Evolutionary conservation across 208 protist species (phyloP).

Genomic region (Trypanosoma theileri): DNA sequence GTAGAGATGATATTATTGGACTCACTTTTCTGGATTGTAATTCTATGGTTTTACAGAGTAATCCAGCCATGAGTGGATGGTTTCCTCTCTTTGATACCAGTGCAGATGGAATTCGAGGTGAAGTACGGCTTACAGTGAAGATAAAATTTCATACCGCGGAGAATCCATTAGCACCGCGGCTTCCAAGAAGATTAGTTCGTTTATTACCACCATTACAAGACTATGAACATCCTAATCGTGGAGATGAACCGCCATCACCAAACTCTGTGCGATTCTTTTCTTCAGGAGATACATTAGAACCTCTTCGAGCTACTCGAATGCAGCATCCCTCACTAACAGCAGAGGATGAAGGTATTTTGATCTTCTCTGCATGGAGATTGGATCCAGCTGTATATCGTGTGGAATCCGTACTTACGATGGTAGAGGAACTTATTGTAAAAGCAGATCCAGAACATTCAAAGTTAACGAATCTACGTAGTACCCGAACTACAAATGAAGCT

Average conservation of each 20-base stretch:
- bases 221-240: slow-evolving; percentile 3
- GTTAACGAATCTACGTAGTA: slow-evolving; percentile 82
- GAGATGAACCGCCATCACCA: background rate
- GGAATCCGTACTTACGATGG: slow-evolving; percentile 79
- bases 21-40: slow-evolving; percentile 93
- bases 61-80: slow-evolving; percentile 80
- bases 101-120: slow-evolving; percentile 68
- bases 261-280: slow-evolving; percentile 6
- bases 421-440: slow-evolving; percentile 91
- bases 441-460: slow-evolving; percentile 89
- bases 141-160: slow-evolving; percentile 90
- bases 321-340: slow-evolving; percentile 77
- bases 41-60: slow-evolving; percentile 73
- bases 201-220: slow-evolving; percentile 13
- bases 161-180: slow-evolving; percentile 77
- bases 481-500: slow-evolving; percentile 77
- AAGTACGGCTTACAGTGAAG: slow-evolving; percentile 84
- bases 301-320: slow-evolving; percentile 48
- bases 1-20: slow-evolving; percentile 94
- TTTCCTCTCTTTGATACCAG: slow-evolving; percentile 91
- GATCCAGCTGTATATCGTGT: slow-evolving; percentile 87
- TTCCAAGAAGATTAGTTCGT: slow-evolving; percentile 67
- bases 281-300: slow-evolving; percentile 45
- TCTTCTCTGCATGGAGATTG: slow-evolving; percentile 83
- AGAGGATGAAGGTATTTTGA: slow-evolving; percentile 83